Evolutionary conservation across 1,284 basidiomycete genomes (phyloP).

Genomic region (Caloboletus firmus): DNA sequence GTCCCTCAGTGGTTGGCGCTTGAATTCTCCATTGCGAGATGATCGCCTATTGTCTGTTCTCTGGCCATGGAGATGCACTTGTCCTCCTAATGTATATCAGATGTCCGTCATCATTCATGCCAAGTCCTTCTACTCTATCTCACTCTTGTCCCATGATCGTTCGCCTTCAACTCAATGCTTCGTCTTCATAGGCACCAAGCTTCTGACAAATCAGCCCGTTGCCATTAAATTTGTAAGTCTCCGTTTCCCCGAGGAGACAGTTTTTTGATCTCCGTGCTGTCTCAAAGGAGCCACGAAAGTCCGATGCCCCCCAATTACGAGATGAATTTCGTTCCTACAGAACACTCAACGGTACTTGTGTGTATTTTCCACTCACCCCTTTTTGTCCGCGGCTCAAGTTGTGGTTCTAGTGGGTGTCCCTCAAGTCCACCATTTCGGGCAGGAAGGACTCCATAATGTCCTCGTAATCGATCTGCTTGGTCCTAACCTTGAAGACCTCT

Average conservation of each 20-base stretch:
- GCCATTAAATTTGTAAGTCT: constrained; percentile 94
- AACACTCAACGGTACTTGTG: constrained; percentile 90
- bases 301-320: constrained; percentile 94
- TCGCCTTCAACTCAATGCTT: constrained; percentile 17
- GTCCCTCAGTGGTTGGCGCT: constrained; percentile 17
- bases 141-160: constrained; percentile 5
- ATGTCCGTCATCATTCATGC: constrained; percentile 3
- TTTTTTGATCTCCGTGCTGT: constrained; percentile 17
- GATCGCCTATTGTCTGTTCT: constrained; percentile 1
- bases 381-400: constrained; percentile 16
- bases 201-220: constrained; percentile 86
- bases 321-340: constrained; percentile 98
- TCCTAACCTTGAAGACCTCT: constrained; percentile 94
- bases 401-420: constrained; percentile 78
- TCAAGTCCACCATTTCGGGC: constrained; percentile 98
- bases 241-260: constrained; percentile 14
- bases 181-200: constrained; percentile 69
- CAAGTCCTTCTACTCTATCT: not conserved
- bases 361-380: constrained; percentile 37
- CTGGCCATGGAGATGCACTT: constrained; percentile 6
- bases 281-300: constrained; percentile 92
- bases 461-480: constrained; percentile 97
- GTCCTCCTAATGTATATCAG: constrained; percentile 6
- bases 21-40: constrained; percentile 2
- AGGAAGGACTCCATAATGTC: constrained; percentile 97